Base-by-base conservation (phyloP, 2,329 filamentous ascomycete species). In the Tympanopsis confertula region DNA sequence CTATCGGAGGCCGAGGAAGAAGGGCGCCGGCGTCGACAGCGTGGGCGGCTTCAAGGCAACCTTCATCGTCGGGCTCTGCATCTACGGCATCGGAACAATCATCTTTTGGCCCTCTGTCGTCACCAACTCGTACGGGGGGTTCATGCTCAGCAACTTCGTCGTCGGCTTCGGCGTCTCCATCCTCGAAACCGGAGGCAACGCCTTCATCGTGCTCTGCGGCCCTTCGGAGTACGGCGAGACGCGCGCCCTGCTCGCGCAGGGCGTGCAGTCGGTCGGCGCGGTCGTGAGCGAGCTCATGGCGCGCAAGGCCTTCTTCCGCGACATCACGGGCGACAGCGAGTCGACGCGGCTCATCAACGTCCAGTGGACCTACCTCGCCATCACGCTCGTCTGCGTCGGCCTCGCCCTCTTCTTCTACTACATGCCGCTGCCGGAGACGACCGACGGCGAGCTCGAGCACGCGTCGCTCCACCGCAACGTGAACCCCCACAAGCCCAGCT, bases 71-170 rank as follows among this genome's bases (percentile, higher is more conserved):
- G 85, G 85, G 1, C 64, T 89, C 3, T 71, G 69, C 45, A 78
- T 89, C 38, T 89, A 88, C 52, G 81, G 80, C 2, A 66, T 75
- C 4, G 82, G 81, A 2, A 85, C 82, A n/a, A 74, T 89, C 44
- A 86, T 87, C 60, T 88, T 89, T 60, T 91, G 84, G 85, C 85
- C 85, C 0, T 82, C 79, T 2, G 82, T 80, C 5, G 74, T 88
- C 7, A 71, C 86, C 41, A 69, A 70, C 33, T 85, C 82, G 2
- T 91, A 84, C 46, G 72, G 77, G 13, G 86, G 86, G 2, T 91
- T 89, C 57, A 78, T 86, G 56, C 72, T 82, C 36, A 78, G 70
- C 47, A 78, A 68, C 45, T 76, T 89, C 48, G 78, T 89, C 19
- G 81, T 87, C 38, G 85, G 83, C 0, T 82, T 82, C 43, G 85